Conservation (phyloP, 306 rosid genomes). For the Elaeagnus macrophylla region DNA sequence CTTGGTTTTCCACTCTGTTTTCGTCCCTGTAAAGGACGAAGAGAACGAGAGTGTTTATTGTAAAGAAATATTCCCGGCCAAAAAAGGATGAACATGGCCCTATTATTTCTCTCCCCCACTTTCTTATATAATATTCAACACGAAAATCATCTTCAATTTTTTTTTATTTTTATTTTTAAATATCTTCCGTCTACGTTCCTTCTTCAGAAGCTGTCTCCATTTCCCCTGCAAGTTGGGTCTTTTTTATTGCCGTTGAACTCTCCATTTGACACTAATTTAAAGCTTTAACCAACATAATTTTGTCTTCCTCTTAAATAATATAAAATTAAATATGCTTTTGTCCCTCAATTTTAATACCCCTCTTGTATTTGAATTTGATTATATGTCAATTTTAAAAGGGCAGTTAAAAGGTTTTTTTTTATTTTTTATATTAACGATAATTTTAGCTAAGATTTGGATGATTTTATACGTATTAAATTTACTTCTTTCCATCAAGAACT, state of each 20-base stretch:
- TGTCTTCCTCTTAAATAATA: background rate
- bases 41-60: constrained; percentile 11
- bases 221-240: constrained; percentile 57
- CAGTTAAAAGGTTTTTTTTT: background rate
- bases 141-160: background rate
- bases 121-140: constrained; percentile 7
- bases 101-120: constrained; percentile 17
- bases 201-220: constrained; percentile 44
- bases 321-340: constrained; percentile 2
- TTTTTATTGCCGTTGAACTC: constrained; percentile 49
- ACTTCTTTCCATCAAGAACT: constrained; percentile 6
- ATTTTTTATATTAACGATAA: background rate
- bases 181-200: constrained; percentile 2
- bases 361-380: constrained; percentile 19
- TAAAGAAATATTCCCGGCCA: constrained; percentile 18
- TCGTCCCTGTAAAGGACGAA: constrained; percentile 36
- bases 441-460: constrained; percentile 22
- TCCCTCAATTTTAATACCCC: constrained; percentile 5
- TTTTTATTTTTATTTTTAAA: background rate
- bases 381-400: background rate
- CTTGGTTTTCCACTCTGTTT: constrained; percentile 17
- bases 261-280: constrained; percentile 20
- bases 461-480: constrained; percentile 6
- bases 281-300: background rate
- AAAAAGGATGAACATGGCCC: constrained; percentile 39